Conservation (phyloP, 208 protist genomes). For the Strigomonas culicis region DNA sequence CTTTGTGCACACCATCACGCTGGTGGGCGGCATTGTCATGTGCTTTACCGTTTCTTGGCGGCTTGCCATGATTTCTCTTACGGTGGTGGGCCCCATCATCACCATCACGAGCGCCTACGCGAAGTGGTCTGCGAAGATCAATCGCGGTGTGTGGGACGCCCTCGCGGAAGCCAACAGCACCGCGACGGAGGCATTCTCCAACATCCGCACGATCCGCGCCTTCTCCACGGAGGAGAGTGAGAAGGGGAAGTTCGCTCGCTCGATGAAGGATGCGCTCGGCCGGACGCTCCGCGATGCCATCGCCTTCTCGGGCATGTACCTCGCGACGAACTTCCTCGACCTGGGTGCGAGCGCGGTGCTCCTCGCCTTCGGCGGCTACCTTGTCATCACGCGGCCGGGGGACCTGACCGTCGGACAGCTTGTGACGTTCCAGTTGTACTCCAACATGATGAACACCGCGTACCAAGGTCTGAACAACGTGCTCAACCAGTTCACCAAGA, state of each 20-base stretch:
- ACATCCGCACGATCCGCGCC: conserved; percentile 56
- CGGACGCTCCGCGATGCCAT: conserved; percentile 35
- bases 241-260: conserved; percentile 26
- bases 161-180: conserved; percentile 50
- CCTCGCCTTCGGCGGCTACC: conserved; percentile 45
- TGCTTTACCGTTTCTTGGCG: conserved; percentile 45
- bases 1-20: conserved; percentile 38
- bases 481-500: conserved; percentile 36
- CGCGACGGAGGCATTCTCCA: conserved; percentile 53
- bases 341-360: conserved; percentile 31
- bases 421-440: conserved; percentile 57
- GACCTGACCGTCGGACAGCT: conserved; percentile 46
- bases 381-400: conserved; percentile 33
- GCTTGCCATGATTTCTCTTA: conserved; percentile 48
- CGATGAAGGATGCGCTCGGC: conserved; percentile 41
- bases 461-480: conserved; percentile 43
- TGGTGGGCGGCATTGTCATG: conserved; percentile 39
- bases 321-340: conserved; percentile 36
- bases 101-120: conserved; percentile 47
- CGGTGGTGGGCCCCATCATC: conserved; percentile 45
- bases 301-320: conserved; percentile 28
- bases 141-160: conserved; percentile 46
- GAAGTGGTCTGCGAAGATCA: conserved; percentile 36
- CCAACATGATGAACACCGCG: conserved; percentile 38
- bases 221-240: conserved; percentile 54